Evolutionary conservation across 2,329 filamentous ascomycete genomes (phyloP), one percentile per base, ranked within the genome.

Genomic region (Ophiocordyceps camponoti-leonardi): DNA sequence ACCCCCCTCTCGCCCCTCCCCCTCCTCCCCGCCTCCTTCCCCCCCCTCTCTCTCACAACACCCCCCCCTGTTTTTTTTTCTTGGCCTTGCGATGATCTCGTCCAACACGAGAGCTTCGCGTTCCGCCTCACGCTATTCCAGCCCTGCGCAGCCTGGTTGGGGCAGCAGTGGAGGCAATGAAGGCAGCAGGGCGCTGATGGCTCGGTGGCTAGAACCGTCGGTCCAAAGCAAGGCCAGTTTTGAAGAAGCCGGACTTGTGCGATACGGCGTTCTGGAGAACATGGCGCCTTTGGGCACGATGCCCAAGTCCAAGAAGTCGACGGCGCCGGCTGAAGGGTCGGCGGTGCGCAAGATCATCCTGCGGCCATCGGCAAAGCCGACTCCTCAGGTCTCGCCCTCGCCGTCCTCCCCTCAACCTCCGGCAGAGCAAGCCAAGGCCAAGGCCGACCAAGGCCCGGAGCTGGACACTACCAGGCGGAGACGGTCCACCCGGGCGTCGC

Each of bases 271-370:
- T 18, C 68, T 93, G 48, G 81, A 85, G 61, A 81, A 81, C 55
- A 94, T 94, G 87, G 80, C 79, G 45, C 81, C 87, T 23, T 66
- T 94, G 46, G 87, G 87, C 39, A 73, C 79, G 46, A 69, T 79
- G 53, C 87, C 87, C 13, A 77, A 75, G 62, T 72, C 61, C 35
- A 69, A 66, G 57, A 64, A 58, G n/a, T n/a, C n/a, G 55, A 53
- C 50, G 22, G 60, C 50, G 11, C 54, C 49, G 44, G 54, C 61
- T 48, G 53, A 55, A 45, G 51, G 48, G 45, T 51, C 50, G 18
- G 47, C 57, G 18, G 46, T 45, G 43, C 59, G 65, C 48, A 71
- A 63, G 53, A 70, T 72, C 45, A 66, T 72, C 33, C 52, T 72
- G 46, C 68, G 67, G 54, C 60, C 61, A 26, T 64, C 63, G 45